phyloP scores from a whole-genome alignment of 345 rosid species.

The Populus euphratica region DNA sequence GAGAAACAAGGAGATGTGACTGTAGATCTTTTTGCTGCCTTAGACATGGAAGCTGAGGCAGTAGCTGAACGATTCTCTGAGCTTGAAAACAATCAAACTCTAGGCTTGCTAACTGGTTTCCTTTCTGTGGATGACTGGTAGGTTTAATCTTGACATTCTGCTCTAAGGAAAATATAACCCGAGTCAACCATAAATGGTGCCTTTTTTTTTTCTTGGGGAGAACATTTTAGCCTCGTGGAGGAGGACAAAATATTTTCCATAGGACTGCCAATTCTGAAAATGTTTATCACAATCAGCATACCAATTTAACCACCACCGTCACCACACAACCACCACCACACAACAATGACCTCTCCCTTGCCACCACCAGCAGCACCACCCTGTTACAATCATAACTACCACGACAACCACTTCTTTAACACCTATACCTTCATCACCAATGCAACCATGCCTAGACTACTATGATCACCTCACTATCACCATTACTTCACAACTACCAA shows the following conservation, averaged over 20 bases:
- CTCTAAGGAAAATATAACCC: not conserved
- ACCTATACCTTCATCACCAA: not conserved
- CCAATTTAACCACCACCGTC: not conserved
- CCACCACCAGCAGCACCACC: not conserved
- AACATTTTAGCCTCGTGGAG: not conserved
- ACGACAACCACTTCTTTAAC: not conserved
- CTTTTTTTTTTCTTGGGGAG: too few species aligned
- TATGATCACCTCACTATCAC: not conserved
- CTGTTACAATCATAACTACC: not conserved
- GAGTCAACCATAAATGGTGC: not conserved
- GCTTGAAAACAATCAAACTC: conserved; percentile 77
- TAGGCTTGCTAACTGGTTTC: conserved; percentile 93
- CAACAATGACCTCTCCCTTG: not conserved
- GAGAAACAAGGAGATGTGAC: conserved; percentile 97
- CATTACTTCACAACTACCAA: not conserved
- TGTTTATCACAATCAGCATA: not conserved
- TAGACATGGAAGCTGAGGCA: conserved; percentile 93
- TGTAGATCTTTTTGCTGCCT: conserved; percentile 79
- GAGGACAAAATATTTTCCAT: not conserved
- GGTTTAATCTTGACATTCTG: conserved; percentile 18
- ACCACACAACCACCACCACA: not conserved
- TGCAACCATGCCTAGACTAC: not conserved
- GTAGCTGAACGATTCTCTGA: conserved; percentile 69
- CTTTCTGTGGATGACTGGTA: conserved; percentile 97
- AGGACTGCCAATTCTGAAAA: not conserved